phyloP scores from a whole-genome alignment of 2,329 filamentous ascomycete genomes.

The Clarireedia monteithiana region DNA sequence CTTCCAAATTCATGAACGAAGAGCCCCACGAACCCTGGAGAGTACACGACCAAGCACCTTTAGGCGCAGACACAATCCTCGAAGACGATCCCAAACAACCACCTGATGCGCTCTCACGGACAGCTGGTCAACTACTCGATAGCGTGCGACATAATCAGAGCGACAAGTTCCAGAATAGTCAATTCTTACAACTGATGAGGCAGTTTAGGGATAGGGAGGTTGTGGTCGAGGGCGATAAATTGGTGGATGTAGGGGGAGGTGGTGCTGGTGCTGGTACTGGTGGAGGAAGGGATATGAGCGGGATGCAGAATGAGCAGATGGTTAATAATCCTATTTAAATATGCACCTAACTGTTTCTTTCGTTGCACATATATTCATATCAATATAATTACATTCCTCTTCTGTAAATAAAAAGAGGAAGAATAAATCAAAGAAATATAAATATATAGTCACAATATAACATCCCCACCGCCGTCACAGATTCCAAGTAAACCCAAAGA shows the following conservation, averaged over 20 bases:
- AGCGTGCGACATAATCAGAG: constrained; percentile 61
- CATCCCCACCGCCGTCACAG: too few relatives aligned
- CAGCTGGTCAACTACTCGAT: constrained; percentile 62
- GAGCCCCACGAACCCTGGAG: background rate
- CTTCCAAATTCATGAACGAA: too few relatives aligned
- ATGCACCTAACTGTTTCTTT: background rate
- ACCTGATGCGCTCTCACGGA: constrained; percentile 59
- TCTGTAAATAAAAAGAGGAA: too few relatives aligned
- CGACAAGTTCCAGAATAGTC: constrained; percentile 70
- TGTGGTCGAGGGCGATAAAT: constrained; percentile 61
- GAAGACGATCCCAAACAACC: constrained; percentile 25
- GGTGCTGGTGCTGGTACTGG: background rate
- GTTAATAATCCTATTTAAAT: background rate
- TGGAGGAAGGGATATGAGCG: background rate
- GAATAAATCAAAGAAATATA: too few relatives aligned
- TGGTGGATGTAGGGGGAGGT: constrained; percentile 35
- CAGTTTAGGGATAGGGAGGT: constrained; percentile 65
- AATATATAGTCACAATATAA: too few relatives aligned
- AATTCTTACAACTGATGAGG: constrained; percentile 71
- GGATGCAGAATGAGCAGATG: background rate
- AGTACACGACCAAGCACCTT: constrained; percentile 21
- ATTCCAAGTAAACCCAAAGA: too few relatives aligned
- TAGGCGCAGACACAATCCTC: constrained; percentile 30
- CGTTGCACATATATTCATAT: background rate
- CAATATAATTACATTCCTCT: background rate